Conservation (phyloP, 495 filamentous ascomycete species). For the Letharia lupina region DNA sequence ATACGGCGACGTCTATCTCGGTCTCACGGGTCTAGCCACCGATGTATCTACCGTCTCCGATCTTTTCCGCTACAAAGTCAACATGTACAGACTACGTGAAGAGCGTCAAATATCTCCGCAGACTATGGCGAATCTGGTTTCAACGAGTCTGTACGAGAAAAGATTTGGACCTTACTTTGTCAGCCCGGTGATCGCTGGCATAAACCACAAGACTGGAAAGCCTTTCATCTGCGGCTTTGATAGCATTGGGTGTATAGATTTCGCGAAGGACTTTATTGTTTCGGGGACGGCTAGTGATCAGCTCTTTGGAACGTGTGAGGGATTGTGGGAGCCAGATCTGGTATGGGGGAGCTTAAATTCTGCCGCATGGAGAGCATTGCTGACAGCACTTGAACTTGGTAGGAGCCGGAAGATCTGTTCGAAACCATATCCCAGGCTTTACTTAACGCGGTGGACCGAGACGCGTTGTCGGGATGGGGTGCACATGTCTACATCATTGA, state of each 20-base stretch:
- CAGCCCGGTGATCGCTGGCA: constrained; percentile 83
- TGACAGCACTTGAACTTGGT: constrained; percentile 24
- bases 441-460: constrained; percentile 89
- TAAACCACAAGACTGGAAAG: constrained; percentile 83
- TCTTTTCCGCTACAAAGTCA: constrained; percentile 98
- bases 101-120: constrained; percentile 89
- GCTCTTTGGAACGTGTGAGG: constrained; percentile 97
- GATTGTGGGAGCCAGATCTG: constrained; percentile 94
- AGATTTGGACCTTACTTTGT: constrained; percentile 96
- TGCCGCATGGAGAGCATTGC: constrained; percentile 13
- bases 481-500: constrained; percentile 98
- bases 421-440: constrained; percentile 98
- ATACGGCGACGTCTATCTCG: constrained; percentile 94
- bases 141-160: constrained; percentile 79
- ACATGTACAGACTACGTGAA: constrained; percentile 98
- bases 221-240: constrained; percentile 99
- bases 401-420: constrained; percentile 91
- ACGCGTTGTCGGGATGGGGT: constrained; percentile 95
- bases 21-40: constrained; percentile 90
- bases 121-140: constrained; percentile 94
- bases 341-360: constrained; percentile 41
- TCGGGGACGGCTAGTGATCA: constrained; percentile 93
- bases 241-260: constrained; percentile 98
- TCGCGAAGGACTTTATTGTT: constrained; percentile 98
- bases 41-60: constrained; percentile 92